phyloP scores from a whole-genome alignment of 352 stramenopile species.

The Thalassiosira exigua region DNA sequence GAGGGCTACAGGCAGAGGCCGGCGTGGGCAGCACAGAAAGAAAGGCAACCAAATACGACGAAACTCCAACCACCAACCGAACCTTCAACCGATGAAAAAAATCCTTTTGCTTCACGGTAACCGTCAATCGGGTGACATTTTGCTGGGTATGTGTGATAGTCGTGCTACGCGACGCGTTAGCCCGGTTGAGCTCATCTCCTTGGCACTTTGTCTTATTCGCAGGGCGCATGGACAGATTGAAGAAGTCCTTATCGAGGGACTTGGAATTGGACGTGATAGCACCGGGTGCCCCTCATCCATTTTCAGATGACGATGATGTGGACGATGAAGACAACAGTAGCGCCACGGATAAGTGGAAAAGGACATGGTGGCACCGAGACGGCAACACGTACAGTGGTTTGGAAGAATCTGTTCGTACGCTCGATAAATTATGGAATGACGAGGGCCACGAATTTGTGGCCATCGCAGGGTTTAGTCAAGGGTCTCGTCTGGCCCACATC shows the following conservation, averaged over 20 bases:
- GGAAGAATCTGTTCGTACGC: constrained; percentile 57
- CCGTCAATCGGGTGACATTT: constrained; percentile 73
- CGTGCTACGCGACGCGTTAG: too few species aligned
- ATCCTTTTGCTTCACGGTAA: constrained; percentile 77
- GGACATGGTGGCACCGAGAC: constrained; percentile 72
- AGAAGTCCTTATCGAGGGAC: constrained; percentile 23
- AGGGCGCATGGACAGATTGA: constrained; percentile 28
- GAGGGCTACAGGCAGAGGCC: too few species aligned
- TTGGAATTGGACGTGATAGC: constrained; percentile 61
- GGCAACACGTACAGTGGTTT: constrained; percentile 69
- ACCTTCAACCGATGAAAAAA: too few species aligned
- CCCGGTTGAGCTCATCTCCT: too few species aligned
- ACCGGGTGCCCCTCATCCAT: constrained; percentile 63
- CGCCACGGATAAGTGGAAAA: constrained; percentile 18
- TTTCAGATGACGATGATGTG: constrained; percentile 19
- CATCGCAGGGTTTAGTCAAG: constrained; percentile 79
- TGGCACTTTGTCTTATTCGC: too few species aligned
- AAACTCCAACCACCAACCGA: too few species aligned
- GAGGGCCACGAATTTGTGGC: constrained; percentile 56
- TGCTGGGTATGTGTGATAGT: too few species aligned
- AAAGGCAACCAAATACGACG: too few species aligned
- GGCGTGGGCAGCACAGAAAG: too few species aligned
- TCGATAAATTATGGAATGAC: constrained; percentile 52
- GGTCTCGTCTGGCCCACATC: constrained; percentile 73
- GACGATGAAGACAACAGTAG: constrained; percentile 24